Conservation (phyloP, 768 basidiomycete species). For the Chalciporus sphaerocephalus region DNA sequence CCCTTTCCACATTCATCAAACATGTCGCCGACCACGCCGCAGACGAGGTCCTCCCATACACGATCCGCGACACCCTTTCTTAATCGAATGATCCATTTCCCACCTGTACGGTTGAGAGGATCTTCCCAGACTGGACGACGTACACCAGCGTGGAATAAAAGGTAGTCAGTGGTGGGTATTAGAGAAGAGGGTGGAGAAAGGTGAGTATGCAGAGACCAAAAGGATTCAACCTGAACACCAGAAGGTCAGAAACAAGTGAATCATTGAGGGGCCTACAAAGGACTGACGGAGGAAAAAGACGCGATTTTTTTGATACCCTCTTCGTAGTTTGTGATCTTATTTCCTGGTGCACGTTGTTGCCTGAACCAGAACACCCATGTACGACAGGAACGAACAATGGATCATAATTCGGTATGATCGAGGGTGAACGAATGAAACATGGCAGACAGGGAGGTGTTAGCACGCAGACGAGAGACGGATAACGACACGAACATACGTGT, state of each 20-base stretch:
- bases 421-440: slow-evolving; percentile 1
- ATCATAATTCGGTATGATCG: slow-evolving; percentile 14
- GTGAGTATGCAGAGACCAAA: slow-evolving; percentile 93
- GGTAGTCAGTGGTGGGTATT: slow-evolving; percentile 87
- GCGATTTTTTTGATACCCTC: slow-evolving; percentile 93
- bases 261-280: neutral
- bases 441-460: slow-evolving; percentile 11
- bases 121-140: slow-evolving; percentile 96
- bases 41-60: slow-evolving; percentile 84
- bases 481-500: slow-evolving; percentile 69
- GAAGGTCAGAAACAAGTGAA: slow-evolving; percentile 10
- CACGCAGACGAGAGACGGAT: slow-evolving; percentile 9
- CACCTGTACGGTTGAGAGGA: slow-evolving; percentile 79
- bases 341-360: slow-evolving; percentile 84
- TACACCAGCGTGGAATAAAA: slow-evolving; percentile 83
- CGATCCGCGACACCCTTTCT: slow-evolving; percentile 88
- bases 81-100: slow-evolving; percentile 93
- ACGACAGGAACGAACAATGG: slow-evolving; percentile 12
- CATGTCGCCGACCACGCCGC: slow-evolving; percentile 86
- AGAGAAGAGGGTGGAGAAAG: slow-evolving; percentile 80
- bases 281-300: slow-evolving; percentile 77
- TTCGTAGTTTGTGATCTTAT: slow-evolving; percentile 87
- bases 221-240: slow-evolving; percentile 74
- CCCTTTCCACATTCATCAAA: slow-evolving; percentile 61
- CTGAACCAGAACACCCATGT: slow-evolving; percentile 94